Evolutionary conservation across 2,329 filamentous ascomycete genomes (phyloP).

Genomic region (Sordariomycetes sp.): DNA sequence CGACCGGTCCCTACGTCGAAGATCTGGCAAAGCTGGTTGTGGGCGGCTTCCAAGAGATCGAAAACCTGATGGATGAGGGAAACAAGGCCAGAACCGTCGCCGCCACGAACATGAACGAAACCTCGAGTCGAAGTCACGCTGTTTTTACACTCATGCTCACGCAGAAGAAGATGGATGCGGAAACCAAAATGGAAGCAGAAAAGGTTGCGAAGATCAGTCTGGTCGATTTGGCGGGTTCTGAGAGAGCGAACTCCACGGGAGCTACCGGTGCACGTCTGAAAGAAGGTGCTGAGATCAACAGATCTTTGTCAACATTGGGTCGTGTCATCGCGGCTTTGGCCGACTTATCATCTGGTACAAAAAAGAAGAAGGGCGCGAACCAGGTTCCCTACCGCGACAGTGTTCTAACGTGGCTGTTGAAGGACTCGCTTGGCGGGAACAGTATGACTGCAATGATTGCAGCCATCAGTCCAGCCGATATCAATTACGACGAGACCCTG

Average conservation of each 20-base stretch:
- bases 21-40: constrained; percentile 94
- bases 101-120: constrained; percentile 99
- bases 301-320: constrained; percentile 89
- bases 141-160: constrained; percentile 95
- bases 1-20: constrained; percentile 95
- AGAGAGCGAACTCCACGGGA: constrained; percentile 93
- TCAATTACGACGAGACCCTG: constrained; percentile 97
- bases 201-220: constrained; percentile 97
- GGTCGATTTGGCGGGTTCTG: constrained; percentile 95
- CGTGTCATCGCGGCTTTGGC: constrained; percentile 95
- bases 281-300: constrained; percentile 97
- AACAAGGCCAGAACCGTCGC: constrained; percentile 98
- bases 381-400: constrained; percentile 96
- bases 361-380: constrained; percentile 59
- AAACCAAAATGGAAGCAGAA: constrained; percentile 95
- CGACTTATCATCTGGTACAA: constrained; percentile 78
- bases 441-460: constrained; percentile 99
- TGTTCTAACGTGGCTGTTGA: constrained; percentile 90
- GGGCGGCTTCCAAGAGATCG: constrained; percentile 87
- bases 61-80: constrained; percentile 97
- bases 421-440: constrained; percentile 95
- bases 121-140: constrained; percentile 93
- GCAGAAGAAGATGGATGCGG: constrained; percentile 81
- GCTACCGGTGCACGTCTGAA: constrained; percentile 92
- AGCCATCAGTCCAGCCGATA: constrained; percentile 94